Evolutionary conservation across 768 basidiomycete genomes (phyloP).

Genomic region (Tylopilus sp.): DNA sequence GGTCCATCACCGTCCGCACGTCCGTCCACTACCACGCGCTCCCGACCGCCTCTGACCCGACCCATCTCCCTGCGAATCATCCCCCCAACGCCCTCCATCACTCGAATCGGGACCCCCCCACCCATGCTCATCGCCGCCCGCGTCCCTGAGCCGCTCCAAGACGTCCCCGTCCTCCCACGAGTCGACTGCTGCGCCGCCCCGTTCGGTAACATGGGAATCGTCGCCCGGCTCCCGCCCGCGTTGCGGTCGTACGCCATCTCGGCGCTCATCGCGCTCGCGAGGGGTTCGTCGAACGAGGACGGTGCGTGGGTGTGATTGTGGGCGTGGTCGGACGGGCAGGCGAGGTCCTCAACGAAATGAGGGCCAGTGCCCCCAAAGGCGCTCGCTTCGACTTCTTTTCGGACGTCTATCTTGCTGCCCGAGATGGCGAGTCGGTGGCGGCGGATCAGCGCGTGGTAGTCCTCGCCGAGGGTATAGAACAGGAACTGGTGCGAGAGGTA

Average conservation of each 20-base stretch:
- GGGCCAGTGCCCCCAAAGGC: constrained; percentile 38
- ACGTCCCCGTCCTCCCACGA: neutral
- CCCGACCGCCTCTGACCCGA: constrained; percentile 12
- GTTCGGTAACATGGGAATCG: constrained; percentile 80
- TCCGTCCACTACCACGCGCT: neutral
- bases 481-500: constrained; percentile 85
- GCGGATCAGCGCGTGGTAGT: constrained; percentile 74
- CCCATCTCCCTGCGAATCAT: constrained; percentile 51
- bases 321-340: constrained; percentile 3
- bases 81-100: constrained; percentile 57
- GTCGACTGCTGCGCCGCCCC: constrained; percentile 38
- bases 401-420: constrained; percentile 62
- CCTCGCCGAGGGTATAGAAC: constrained; percentile 70
- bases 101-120: constrained; percentile 49
- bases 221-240: constrained; percentile 34
- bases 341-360: constrained; percentile 24
- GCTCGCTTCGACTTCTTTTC: constrained; percentile 66
- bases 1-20: constrained; percentile 4
- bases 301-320: constrained; percentile 41
- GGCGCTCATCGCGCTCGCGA: constrained; percentile 68
- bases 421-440: constrained; percentile 57
- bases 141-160: constrained; percentile 16
- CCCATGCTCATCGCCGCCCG: constrained; percentile 17
- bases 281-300: constrained; percentile 67
- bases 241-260: constrained; percentile 49